Evolutionary conservation across 495 filamentous ascomycete genomes (phyloP).

Genomic region (Hypoxylon fragiforme): DNA sequence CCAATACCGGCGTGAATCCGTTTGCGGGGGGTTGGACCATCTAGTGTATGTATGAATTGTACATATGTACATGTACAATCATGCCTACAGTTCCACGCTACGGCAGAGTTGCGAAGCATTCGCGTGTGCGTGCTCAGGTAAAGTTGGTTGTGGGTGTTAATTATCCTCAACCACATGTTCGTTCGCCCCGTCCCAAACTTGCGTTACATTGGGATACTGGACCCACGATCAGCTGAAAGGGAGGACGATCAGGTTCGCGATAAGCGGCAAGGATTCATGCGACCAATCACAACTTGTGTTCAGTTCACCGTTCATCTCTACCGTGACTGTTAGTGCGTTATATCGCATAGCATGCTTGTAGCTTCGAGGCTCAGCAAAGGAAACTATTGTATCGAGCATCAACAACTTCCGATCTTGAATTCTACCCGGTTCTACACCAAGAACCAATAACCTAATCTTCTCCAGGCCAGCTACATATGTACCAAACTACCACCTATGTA

Average conservation of each 20-base stretch:
- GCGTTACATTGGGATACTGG: slow-evolving; percentile 5
- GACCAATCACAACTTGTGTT: slow-evolving; percentile 13
- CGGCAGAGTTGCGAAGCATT: background rate
- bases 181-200: slow-evolving; percentile 26
- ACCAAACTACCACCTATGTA: too few species aligned
- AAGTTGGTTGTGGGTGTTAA: slow-evolving; percentile 1
- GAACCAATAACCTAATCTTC: background rate
- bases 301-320: too few species aligned
- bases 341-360: too few species aligned
- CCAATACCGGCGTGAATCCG: background rate
- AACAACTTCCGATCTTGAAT: background rate
- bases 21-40: background rate
- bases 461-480: background rate
- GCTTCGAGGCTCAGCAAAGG: background rate
- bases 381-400: too few species aligned
- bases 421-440: background rate
- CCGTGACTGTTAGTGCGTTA: too few species aligned
- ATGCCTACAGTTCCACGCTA: too few species aligned
- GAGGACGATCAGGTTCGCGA: slow-evolving; percentile 26
- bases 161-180: slow-evolving; percentile 15
- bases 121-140: background rate
- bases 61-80: too few species aligned
- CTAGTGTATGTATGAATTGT: too few species aligned
- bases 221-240: slow-evolving; percentile 25
- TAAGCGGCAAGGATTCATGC: slow-evolving; percentile 23